Conservation (phyloP, 2,329 filamentous ascomycete species). For the Apiospora rasikravindrae region DNA sequence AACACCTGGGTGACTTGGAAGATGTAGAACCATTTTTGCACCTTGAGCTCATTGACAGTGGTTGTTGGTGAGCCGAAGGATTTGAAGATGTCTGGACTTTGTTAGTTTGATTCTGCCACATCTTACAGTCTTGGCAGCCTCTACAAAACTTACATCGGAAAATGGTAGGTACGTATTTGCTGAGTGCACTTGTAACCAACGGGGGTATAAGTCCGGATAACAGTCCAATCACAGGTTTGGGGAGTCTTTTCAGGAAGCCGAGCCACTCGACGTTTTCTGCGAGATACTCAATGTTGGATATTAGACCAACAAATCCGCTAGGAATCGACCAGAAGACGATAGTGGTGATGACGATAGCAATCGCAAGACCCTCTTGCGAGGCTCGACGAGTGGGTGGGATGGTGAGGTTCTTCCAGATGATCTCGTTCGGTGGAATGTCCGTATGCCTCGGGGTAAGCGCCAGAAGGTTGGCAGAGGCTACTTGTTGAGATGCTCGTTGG, state of each 20-base stretch:
- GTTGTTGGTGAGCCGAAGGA: constrained; percentile 73
- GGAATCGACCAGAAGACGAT: constrained; percentile 86
- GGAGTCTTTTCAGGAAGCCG: constrained; percentile 74
- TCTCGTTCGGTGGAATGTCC: constrained; percentile 63
- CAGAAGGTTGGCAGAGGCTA: constrained; percentile 31
- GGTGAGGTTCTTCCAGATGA: constrained; percentile 83
- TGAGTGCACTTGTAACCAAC: constrained; percentile 78
- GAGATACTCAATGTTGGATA: constrained; percentile 83
- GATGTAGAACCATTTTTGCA: constrained; percentile 80
- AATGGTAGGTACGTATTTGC: constrained; percentile 80
- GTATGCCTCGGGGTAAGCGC: constrained; percentile 33
- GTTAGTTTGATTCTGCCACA: neutral
- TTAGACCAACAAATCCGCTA: constrained; percentile 78
- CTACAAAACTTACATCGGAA: constrained; percentile 65
- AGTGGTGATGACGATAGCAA: constrained; percentile 70
- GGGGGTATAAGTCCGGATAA: constrained; percentile 84
- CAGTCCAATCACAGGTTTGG: constrained; percentile 71
- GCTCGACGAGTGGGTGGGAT: constrained; percentile 43
- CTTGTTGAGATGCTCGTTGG: constrained; percentile 77
- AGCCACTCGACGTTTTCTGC: constrained; percentile 70
- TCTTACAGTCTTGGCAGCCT: neutral
- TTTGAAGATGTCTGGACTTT: constrained; percentile 65
- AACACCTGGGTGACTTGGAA: constrained; percentile 88
- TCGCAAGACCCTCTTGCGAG: constrained; percentile 56
- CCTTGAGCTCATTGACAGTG: constrained; percentile 74